Percentiles rank a stretch among this genome's conserved stretches.
These are phyloP conservation scores for Penicillium angulare DNA, from an alignment of 495 filamentous ascomycete genomes.

Conservation along the genomic window DNA sequence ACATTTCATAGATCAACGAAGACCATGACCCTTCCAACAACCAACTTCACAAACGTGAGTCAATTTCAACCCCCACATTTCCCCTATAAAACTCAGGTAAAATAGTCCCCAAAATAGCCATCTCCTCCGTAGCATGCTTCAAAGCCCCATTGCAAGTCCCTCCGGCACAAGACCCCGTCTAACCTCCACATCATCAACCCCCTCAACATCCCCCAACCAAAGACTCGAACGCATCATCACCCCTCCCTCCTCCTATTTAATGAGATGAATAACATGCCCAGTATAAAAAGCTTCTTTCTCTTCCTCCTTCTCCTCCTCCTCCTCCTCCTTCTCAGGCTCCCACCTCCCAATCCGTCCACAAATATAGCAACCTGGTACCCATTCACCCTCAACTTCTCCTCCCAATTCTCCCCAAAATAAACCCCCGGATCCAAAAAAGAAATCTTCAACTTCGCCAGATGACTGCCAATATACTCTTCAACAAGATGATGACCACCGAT, in stretches of 20 bases:
- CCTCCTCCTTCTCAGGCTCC: neutral
- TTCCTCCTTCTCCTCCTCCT: neutral
- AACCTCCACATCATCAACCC: neutral
- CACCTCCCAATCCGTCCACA: conserved; percentile 1
- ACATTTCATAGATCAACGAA: no score
- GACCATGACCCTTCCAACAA: no score
- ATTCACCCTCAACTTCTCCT: neutral
- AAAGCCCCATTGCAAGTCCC: neutral
- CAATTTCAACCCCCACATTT: no score
- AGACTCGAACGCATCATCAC: conserved; percentile 5
- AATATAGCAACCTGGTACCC: conserved; percentile 1
- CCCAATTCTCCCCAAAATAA: conserved; percentile 1
- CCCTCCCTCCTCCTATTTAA: conserved; percentile 2
- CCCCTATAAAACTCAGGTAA: no score
- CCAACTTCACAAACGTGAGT: no score
- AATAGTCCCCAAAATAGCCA: conserved; percentile 6
- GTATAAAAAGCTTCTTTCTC: neutral
- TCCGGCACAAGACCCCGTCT: neutral
- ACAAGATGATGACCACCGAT: conserved; percentile 8
- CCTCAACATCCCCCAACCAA: conserved; percentile 6
- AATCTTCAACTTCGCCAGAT: conserved; percentile 2
- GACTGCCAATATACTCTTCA: conserved; percentile 1
- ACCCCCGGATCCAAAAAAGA: conserved; percentile 4
- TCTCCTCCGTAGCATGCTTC: conserved; percentile 5
- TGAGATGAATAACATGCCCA: conserved; percentile 7